Evolutionary conservation across 2,329 filamentous ascomycete genomes (phyloP), one percentile per base, ranked within the genome.

Genomic region (Hymenotorrendiella dingleyae): DNA sequence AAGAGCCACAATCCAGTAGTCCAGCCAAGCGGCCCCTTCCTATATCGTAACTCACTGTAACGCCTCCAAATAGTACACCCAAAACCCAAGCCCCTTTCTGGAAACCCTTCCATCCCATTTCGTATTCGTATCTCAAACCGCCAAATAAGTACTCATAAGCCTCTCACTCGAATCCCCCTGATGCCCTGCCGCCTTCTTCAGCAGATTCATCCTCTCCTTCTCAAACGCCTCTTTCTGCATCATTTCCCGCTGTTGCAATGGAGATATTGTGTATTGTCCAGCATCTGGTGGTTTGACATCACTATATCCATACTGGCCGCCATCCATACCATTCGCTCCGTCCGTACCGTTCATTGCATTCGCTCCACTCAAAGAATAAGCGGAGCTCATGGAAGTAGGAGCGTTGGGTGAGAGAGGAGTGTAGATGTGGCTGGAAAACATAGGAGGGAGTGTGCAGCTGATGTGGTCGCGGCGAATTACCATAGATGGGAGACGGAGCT

Each of bases 401-500:
- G 6, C 63, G 62, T 37, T 63, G 58, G 5, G 66, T 63, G 41
- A 29, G 10, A 43, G 38, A n/a, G 48, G 49, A 1, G 43, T 39
- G 40, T 46, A 43, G 23, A 42, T 29, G 20, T 41, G 27, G 7
- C 29, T 24, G 11, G 43, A 33, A 6, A 46, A 39, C 12, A 43
- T 45, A 44, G 44, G 40, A 4, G 45, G 17, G 7, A 43, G 42
- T 2, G 49, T 46, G 1, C 48, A 44, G 22, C 52, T 52, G 47
- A 58, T 55, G 22, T 46, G 50, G 23, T 61, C 58, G 27, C 58
- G 51, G 7, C 52, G 51, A 37, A 82, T 79, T 47, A 80, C 67
- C 77, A 81, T 80, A 1, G 75, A 80, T 2, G 78, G 78, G 14
- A 80, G 67, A 19, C 78, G 74, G 40, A 80, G 60, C 55, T 76